Percentiles rank a stretch among this genome's conserved stretches.
These are phyloP conservation scores for Endocarpon pusillum DNA, from an alignment of 495 filamentous ascomycete species.

Conservation along the genomic window DNA sequence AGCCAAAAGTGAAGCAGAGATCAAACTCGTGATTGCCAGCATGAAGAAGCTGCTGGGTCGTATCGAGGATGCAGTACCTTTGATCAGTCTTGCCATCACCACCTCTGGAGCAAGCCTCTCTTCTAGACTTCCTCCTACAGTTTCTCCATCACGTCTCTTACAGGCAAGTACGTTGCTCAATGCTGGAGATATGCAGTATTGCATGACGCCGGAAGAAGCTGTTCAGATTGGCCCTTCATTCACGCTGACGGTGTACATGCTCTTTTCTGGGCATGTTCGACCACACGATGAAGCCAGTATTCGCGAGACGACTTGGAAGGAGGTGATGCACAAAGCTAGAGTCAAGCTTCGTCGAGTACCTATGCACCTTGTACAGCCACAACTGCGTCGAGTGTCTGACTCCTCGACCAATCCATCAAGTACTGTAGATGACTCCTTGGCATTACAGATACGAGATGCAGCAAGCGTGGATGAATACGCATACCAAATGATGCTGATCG, in stretches of 20 bases:
- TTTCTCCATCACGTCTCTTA: constrained; percentile 79
- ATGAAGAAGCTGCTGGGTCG: constrained; percentile 58
- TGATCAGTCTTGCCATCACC: constrained; percentile 89
- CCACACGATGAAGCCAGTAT: constrained; percentile 43
- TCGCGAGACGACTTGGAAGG: constrained; percentile 83
- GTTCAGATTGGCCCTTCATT: constrained; percentile 84
- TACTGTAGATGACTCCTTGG: neutral
- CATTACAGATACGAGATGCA: constrained; percentile 26
- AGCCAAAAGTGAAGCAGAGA: constrained; percentile 35
- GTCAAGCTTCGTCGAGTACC: constrained; percentile 56
- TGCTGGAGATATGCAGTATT: constrained; percentile 73
- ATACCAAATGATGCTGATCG: constrained; percentile 77
- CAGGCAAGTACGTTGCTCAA: constrained; percentile 90
- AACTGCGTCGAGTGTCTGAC: constrained; percentile 3
- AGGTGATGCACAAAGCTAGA: constrained; percentile 87
- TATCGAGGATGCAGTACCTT: constrained; percentile 85
- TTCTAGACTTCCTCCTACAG: constrained; percentile 56
- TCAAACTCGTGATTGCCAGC: constrained; percentile 53
- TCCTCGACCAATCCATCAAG: neutral
- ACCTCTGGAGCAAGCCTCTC: constrained; percentile 82
- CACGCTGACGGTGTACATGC: constrained; percentile 86
- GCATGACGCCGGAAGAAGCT: constrained; percentile 38
- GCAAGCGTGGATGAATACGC: constrained; percentile 53
- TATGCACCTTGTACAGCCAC: constrained; percentile 14
- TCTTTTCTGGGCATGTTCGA: constrained; percentile 67